Evolutionary conservation across 2,329 filamentous ascomycete genomes (phyloP).

Genomic region (Pestalotiopsis fici): DNA sequence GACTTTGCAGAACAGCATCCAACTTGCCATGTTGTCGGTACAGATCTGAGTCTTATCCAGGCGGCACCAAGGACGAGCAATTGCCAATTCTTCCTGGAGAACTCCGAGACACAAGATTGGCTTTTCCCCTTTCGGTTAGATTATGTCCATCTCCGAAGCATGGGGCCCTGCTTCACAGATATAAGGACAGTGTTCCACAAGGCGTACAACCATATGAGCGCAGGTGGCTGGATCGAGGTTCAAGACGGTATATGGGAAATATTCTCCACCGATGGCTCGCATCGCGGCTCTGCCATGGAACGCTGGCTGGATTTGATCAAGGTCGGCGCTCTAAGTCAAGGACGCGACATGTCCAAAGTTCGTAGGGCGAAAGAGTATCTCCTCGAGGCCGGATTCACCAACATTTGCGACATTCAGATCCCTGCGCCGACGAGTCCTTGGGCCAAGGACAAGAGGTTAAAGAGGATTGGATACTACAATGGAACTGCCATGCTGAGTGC

Average conservation of each 20-base stretch:
- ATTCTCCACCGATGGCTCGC: not conserved
- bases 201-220: not conserved
- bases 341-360: not conserved
- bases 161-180: constrained; percentile 2
- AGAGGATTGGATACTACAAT: not conserved
- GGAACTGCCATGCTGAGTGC: not conserved
- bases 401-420: not conserved
- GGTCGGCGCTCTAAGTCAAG: not conserved
- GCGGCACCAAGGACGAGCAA: not conserved
- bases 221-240: not conserved
- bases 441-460: not conserved
- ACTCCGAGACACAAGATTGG: constrained; percentile 8
- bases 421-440: not conserved
- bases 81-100: not conserved
- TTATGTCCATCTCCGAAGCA: constrained; percentile 1
- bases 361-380: not conserved
- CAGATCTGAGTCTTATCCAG: constrained; percentile 11
- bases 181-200: not conserved
- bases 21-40: constrained; percentile 3
- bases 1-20: constrained; percentile 7
- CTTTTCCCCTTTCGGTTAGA: not conserved
- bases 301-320: not conserved
- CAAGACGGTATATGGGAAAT: not conserved
- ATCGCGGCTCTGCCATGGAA: not conserved
- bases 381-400: not conserved